Evolutionary conservation across 495 filamentous ascomycete genomes (phyloP), one percentile per base, ranked within the genome.

Genomic region (Amniculicola lignicola): DNA sequence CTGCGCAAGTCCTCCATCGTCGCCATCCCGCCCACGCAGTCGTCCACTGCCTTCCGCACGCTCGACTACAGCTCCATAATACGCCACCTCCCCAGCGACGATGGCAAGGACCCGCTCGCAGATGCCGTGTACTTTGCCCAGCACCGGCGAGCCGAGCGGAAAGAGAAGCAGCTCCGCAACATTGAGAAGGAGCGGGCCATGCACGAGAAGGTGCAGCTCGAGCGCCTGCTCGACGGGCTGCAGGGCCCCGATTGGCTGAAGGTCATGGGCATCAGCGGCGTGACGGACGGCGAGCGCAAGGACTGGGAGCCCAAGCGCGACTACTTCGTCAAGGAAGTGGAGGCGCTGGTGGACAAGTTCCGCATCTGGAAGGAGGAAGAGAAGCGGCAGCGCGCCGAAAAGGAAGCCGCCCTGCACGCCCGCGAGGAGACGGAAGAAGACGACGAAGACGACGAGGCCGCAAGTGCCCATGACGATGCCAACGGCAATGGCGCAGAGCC

Each of bases 191-290:
- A 93, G 57, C 82, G 87, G 1, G 89, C 92, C 2, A 87, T 92
- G 71, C 90, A 96, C 76, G 90, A 97, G 65, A 88, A 90, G 60
- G 83, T 89, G 46, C 86, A 91, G 61, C 80, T 96, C 31, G 87
- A 93, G 47, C 80, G 90, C 6, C 75, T 96, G 31, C 79, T 96
- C 31, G 89, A 93, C 40, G 89, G 89, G 33, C 78, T 99, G 3
- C 84, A 87, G 65, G 83, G 91, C n/a, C 85, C 82, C 31, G 93
- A 96, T 66, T 99, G 93, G 93, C 75, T 96, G 51, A 85, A 88
- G 49, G 78, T 88, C 1, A 92, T 99, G 84, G 93, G 93, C n/a
- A 84, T 97, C 38, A 88, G 81, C 43, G 87, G 87, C 10, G 81
- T 90, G 19, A 89, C 90, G 7, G 92, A 94, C 59, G 78, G 78